phyloP scores from a whole-genome alignment of 192 early-diverging fungal genomes.

The Cladochytrium replicatum region DNA sequence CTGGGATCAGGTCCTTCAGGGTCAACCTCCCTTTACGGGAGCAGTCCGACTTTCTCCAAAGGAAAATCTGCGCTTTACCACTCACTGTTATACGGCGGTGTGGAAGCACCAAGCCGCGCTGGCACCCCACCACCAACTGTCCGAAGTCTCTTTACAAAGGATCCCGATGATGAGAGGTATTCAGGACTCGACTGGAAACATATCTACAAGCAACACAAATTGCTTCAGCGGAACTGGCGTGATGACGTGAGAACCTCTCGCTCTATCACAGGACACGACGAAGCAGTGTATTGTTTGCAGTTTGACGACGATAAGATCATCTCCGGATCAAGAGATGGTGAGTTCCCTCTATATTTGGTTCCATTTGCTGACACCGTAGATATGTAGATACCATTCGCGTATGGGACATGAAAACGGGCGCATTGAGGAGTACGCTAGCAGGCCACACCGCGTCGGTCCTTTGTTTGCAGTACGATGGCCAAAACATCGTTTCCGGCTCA shows the following conservation, averaged over 20 bases:
- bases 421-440: constrained; percentile 44
- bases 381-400: constrained; percentile 46
- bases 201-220: constrained; percentile 46
- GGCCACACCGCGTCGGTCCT: constrained; percentile 74
- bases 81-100: too few relatives aligned
- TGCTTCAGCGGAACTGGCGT: constrained; percentile 62
- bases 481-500: constrained; percentile 65
- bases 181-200: constrained; percentile 54
- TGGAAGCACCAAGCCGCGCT: too few relatives aligned
- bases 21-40: too few relatives aligned
- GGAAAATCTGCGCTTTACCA: too few relatives aligned
- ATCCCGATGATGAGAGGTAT: background rate
- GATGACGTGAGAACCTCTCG: constrained; percentile 43
- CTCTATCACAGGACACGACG: constrained; percentile 62
- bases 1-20: too few relatives aligned
- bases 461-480: constrained; percentile 71
- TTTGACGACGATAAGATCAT: constrained; percentile 64
- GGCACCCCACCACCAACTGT: too few relatives aligned
- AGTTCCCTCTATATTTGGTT: too few relatives aligned
- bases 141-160: too few relatives aligned
- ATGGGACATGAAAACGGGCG: constrained; percentile 60
- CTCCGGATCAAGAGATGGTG: constrained; percentile 58
- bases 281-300: constrained; percentile 80
- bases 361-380: too few relatives aligned
- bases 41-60: too few relatives aligned